Conservation (phyloP, 177 flowering plant species). For the Tripterygium wilfordii region DNA sequence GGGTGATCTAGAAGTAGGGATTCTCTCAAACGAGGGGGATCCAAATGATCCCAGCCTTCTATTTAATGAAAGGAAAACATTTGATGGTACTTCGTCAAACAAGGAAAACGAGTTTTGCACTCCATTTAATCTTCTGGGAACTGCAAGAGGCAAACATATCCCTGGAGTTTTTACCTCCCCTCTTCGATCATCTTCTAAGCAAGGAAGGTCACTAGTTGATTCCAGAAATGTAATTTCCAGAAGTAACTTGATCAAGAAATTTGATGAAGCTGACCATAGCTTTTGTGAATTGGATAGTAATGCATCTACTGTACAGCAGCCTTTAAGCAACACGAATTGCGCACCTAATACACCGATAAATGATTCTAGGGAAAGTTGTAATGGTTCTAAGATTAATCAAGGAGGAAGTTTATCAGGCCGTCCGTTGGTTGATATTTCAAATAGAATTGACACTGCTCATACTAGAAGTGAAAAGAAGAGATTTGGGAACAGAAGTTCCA, state of each 20-base stretch:
- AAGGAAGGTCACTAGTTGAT: slow-evolving; percentile 12
- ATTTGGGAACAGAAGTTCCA: slow-evolving; percentile 33
- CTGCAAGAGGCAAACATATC: slow-evolving; percentile 11
- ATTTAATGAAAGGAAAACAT: slow-evolving; percentile 14
- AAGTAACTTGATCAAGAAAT: slow-evolving; percentile 41
- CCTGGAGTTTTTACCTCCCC: slow-evolving; percentile 40
- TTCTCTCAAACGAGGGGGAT: slow-evolving; percentile 27
- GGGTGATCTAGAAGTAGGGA: slow-evolving; percentile 61
- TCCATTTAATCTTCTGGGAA: slow-evolving; percentile 20
- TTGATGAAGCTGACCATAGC: slow-evolving; percentile 34
- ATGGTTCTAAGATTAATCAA: slow-evolving; percentile 18
- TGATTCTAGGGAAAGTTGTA: slow-evolving; percentile 17
- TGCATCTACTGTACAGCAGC: slow-evolving; percentile 13
- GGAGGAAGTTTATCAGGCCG: slow-evolving; percentile 22
- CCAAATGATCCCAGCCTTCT: slow-evolving; percentile 19
- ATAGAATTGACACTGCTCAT: slow-evolving; percentile 18
- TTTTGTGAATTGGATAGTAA: slow-evolving; percentile 7
- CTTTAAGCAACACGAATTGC: slow-evolving; percentile 12
- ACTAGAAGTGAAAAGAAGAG: slow-evolving; percentile 38
- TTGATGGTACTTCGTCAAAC: slow-evolving; percentile 14
- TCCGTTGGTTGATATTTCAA: slow-evolving; percentile 70
- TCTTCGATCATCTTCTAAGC: slow-evolving; percentile 24
- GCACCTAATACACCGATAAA: slow-evolving; percentile 6
- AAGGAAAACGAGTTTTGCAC: slow-evolving; percentile 28
- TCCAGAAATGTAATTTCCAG: slow-evolving; percentile 20